These are phyloP conservation scores for Nicotiana attenuata DNA, from an alignment of 257 asterid genomes.

Conservation along the genomic window DNA sequence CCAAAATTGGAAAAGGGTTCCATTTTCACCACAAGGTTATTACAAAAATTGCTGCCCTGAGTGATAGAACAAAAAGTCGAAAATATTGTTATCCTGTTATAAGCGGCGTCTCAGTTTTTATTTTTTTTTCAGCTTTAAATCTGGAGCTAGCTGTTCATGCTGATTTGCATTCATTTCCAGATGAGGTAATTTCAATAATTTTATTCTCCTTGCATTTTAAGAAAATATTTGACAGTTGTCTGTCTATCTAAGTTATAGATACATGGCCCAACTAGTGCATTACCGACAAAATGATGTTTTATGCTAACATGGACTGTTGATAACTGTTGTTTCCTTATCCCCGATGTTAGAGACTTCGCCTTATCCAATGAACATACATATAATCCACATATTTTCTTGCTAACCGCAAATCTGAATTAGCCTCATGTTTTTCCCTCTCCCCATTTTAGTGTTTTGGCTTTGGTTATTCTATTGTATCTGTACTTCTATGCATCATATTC, in stretches of 20 bases:
- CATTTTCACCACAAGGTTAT: constrained; percentile 38
- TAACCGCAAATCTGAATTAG: not conserved
- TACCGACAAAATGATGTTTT: not conserved
- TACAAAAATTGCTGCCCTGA: not conserved
- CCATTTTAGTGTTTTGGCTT: not conserved
- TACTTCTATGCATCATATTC: not conserved
- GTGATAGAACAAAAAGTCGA: not conserved
- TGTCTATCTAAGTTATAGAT: not conserved
- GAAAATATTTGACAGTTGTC: not conserved
- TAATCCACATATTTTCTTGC: not conserved
- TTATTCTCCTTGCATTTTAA: not conserved
- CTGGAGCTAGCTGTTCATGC: constrained; percentile 26
- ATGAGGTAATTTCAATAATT: constrained; percentile 25
- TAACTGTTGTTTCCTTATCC: not conserved
- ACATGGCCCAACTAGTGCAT: not conserved
- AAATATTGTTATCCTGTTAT: not conserved
- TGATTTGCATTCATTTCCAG: constrained; percentile 22
- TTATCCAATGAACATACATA: not conserved
- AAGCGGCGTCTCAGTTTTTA: too few species aligned
- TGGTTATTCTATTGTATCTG: not conserved
- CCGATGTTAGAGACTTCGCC: not conserved
- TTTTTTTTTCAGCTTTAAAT: constrained; percentile 23
- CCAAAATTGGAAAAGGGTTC: constrained; percentile 18
- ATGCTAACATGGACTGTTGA: not conserved
- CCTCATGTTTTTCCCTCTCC: not conserved